phyloP scores from a whole-genome alignment of 2,329 filamentous ascomycete genomes.

The Talaromyces sp. region DNA sequence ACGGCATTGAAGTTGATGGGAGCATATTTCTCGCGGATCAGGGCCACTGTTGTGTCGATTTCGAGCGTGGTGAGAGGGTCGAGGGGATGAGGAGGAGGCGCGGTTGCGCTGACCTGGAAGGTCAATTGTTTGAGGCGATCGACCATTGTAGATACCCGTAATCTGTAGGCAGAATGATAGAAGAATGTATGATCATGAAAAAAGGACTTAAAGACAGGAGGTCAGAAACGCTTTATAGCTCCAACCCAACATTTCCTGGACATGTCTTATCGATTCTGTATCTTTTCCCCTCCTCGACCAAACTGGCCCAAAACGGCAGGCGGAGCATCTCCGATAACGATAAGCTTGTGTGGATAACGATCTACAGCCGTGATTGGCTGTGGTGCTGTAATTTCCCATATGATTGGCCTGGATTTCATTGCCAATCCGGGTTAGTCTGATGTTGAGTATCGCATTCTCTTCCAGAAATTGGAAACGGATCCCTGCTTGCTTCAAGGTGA shows the following conservation, averaged over 20 bases:
- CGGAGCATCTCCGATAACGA: constrained; percentile 17
- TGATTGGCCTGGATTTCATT: constrained; percentile 18
- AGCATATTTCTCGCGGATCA: constrained; percentile 67
- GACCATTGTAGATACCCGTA: constrained; percentile 37
- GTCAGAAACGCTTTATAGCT: neutral
- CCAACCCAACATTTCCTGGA: neutral
- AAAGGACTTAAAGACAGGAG: neutral
- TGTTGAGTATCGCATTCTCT: constrained; percentile 6
- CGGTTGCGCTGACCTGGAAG: constrained; percentile 57
- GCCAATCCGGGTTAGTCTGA: neutral
- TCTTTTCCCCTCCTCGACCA: constrained; percentile 2
- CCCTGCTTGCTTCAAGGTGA: neutral
- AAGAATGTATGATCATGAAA: neutral
- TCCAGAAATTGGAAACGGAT: constrained; percentile 19
- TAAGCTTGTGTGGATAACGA: constrained; percentile 14
- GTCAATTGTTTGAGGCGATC: constrained; percentile 63
- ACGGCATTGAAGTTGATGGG: constrained; percentile 82
- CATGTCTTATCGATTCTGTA: neutral
- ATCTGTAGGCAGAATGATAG: neutral
- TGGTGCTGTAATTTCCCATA: no score
- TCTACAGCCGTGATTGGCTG: neutral
- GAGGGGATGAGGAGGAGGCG: constrained; percentile 64
- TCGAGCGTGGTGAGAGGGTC: constrained; percentile 72
- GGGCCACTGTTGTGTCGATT: constrained; percentile 66
- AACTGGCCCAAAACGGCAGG: constrained; percentile 9